These are phyloP conservation scores for Gymnopilus dilepis DNA, from an alignment of 768 basidiomycete species.

Conservation along the genomic window DNA sequence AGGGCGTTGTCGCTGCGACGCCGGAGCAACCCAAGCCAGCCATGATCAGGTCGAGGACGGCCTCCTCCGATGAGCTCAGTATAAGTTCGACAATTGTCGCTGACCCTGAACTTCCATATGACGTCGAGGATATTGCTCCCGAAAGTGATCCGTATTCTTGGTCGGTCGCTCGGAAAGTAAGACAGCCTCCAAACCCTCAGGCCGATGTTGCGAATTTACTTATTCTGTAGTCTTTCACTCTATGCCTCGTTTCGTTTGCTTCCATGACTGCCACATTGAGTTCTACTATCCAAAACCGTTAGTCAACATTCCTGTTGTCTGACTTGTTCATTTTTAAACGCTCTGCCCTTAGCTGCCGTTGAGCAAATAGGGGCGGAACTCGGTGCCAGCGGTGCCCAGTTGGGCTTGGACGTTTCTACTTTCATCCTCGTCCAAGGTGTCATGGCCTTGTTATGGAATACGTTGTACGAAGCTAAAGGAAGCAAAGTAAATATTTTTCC, in stretches of 20 bases:
- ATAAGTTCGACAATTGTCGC: constrained; percentile 13
- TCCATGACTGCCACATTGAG: constrained; percentile 63
- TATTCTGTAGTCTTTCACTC: constrained; percentile 43
- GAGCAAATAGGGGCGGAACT: constrained; percentile 62
- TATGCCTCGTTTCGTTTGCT: constrained; percentile 54
- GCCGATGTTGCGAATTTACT: not conserved
- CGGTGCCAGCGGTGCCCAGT: constrained; percentile 60
- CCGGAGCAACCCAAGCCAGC: not conserved
- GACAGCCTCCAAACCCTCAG: constrained; percentile 11
- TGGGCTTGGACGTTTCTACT: constrained; percentile 69
- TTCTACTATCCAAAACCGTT: constrained; percentile 69
- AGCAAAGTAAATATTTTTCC: constrained; percentile 60
- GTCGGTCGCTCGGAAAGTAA: constrained; percentile 60
- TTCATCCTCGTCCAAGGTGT: constrained; percentile 77
- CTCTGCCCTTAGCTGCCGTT: constrained; percentile 56
- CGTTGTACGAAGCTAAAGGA: constrained; percentile 76
- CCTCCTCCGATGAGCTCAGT: not conserved
- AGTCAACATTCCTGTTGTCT: constrained; percentile 22
- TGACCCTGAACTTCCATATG: constrained; percentile 23
- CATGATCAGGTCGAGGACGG: not conserved
- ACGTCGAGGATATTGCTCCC: constrained; percentile 60
- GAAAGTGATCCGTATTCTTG: constrained; percentile 66
- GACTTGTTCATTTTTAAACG: not conserved
- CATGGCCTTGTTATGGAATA: constrained; percentile 70
- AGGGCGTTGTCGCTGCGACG: not conserved